Evolutionary conservation across 495 filamentous ascomycete genomes (phyloP), one percentile per base, ranked within the genome.

Genomic region (Penicillium silybi): DNA sequence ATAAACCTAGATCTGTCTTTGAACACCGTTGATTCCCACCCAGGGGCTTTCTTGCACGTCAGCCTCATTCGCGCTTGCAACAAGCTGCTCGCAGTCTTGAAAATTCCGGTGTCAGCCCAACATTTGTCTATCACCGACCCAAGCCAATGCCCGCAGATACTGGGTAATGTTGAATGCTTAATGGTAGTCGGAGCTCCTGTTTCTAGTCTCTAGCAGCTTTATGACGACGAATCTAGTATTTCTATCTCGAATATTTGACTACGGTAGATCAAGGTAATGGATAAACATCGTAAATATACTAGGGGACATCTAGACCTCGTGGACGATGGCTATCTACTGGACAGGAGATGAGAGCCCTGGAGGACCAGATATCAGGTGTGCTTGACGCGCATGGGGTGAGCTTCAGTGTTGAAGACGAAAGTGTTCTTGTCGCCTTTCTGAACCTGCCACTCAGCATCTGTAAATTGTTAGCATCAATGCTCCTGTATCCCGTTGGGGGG

Each of bases 351-450:
- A 17, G 19, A 17, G n/a, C n/a, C n/a, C n/a, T n/a, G n/a, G n/a
- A 6, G 7, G 32, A 18, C 25, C 23, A 19, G 22, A 40, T 44
- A 5, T 25, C 55, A 65, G 41, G 52, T 62, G 40, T 48, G 59
- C 22, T 44, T 37, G 20, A 90, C 81, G 60, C 72, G 76, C 41
- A 93, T 67, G 11, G 89, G 89, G 69, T 95, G 89, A 11, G 85
- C 87, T 74, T 95, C 89, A 0, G 89, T 95, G 63, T 92, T 95
- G 61, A 84, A 92, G 2, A 92, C 89, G 63, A 83, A 92, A 43
- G 78, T 57, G 50, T 89, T 85, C 35, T 66, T 68, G 20, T 71
- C 74, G 27, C 70, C 70, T n/a, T 71, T 69, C 43, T 82, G 69
- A 18, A 89, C 80, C 65, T 89, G 85, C 76, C 80, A 89, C n/a